A percentile compares a stretch with the other conserved stretches of the same genome.
Evolutionary conservation across 768 basidiomycete genomes (phyloP).

Genomic region (Crassisporium funariophilum): DNA sequence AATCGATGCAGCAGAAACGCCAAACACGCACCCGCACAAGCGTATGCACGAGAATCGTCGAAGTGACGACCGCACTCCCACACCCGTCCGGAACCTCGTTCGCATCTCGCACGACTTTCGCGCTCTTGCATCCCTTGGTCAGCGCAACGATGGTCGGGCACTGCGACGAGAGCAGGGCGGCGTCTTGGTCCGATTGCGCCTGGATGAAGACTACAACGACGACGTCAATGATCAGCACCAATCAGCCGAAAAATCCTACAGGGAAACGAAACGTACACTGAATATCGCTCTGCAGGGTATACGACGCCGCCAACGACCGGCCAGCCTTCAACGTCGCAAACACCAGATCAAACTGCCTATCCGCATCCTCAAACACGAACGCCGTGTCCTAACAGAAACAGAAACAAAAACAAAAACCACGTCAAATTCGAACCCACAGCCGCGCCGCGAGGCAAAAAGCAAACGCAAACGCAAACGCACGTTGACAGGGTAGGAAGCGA

Average conservation of each 20-base stretch:
- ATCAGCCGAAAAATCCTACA: not conserved
- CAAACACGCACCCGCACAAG: conserved; percentile 72
- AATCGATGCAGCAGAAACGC: no score
- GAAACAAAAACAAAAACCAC: not conserved
- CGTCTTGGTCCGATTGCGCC: conserved; percentile 62
- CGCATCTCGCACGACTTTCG: conserved; percentile 62
- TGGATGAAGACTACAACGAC: conserved; percentile 72
- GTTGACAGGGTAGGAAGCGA: conserved; percentile 77
- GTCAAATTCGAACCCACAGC: not conserved
- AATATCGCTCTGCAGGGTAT: conserved; percentile 84
- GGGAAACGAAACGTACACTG: conserved; percentile 54
- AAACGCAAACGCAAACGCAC: conserved; percentile 47
- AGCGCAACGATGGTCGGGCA: conserved; percentile 74
- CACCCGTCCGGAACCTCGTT: conserved; percentile 85
- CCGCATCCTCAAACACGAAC: conserved; percentile 70
- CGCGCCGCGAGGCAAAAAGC: not conserved
- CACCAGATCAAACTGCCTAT: conserved; percentile 84
- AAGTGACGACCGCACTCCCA: conserved; percentile 78
- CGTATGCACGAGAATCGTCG: conserved; percentile 75
- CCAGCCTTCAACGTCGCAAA: conserved; percentile 77
- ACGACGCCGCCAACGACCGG: conserved; percentile 85
- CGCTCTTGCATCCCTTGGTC: conserved; percentile 85
- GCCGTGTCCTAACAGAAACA: conserved; percentile 49
- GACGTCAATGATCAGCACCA: conserved; percentile 7
- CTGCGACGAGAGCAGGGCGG: conserved; percentile 71